phyloP scores from a whole-genome alignment of 108 stramenopile genomes.

The Aureococcus anophagefferens region DNA sequence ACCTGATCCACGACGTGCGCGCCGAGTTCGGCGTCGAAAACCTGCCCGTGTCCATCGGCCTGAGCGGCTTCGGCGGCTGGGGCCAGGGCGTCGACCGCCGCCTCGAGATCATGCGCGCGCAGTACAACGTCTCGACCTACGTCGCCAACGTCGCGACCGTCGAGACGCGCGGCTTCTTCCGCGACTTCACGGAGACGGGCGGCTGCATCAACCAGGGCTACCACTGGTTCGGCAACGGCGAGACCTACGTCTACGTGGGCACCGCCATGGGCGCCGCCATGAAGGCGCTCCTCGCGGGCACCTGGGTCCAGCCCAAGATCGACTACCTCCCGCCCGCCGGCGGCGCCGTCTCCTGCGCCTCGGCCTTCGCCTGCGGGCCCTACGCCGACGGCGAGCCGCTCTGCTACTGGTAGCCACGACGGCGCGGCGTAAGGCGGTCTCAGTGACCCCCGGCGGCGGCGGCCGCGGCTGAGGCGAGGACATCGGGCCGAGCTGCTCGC shows the following conservation, averaged over 20 bases:
- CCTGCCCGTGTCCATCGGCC: constrained; percentile 28
- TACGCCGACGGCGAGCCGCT: no score
- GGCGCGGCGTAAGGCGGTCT: no score
- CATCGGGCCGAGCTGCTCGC: no score
- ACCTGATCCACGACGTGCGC: constrained; percentile 38
- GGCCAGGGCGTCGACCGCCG: background rate
- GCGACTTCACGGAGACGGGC: background rate
- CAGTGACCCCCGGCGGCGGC: no score
- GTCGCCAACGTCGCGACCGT: constrained; percentile 3
- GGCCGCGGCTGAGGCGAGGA: no score
- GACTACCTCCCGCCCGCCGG: no score
- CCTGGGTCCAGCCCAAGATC: no score
- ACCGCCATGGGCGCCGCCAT: constrained; percentile 9
- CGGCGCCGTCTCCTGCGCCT: no score
- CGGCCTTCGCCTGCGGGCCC: no score
- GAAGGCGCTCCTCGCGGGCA: background rate
- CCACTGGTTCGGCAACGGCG: constrained; percentile 10
- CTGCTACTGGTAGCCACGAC: no score
- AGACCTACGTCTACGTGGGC: constrained; percentile 10
- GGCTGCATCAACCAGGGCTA: background rate
- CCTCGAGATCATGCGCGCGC: constrained; percentile 3
- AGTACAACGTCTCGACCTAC: constrained; percentile 3
- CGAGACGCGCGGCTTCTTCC: constrained; percentile 1
- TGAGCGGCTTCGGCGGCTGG: background rate
- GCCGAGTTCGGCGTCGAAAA: constrained; percentile 25